These are phyloP conservation scores for Juglanconis oblonga DNA, from an alignment of 2,329 filamentous ascomycete genomes.

Conservation along the genomic window DNA sequence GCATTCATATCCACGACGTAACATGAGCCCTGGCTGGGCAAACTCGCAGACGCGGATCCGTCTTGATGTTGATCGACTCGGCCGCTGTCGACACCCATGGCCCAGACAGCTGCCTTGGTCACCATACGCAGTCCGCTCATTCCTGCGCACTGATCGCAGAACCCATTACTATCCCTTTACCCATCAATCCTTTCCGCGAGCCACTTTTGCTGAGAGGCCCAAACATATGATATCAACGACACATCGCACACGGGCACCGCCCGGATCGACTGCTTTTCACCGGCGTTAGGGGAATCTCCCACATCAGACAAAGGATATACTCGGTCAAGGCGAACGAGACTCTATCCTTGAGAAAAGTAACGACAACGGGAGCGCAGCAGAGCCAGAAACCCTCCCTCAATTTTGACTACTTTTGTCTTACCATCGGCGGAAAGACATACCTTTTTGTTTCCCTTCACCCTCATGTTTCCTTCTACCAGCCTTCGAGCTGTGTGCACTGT, in stretches of 20 bases:
- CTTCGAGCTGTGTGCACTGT: neutral
- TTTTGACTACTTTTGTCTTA: no score
- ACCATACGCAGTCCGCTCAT: neutral
- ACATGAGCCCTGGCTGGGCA: neutral
- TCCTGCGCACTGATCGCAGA: no score
- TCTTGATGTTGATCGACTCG: neutral
- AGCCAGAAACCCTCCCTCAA: no score
- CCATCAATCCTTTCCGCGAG: neutral
- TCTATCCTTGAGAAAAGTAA: neutral
- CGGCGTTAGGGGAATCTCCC: constrained; percentile 12
- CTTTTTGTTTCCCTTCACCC: neutral
- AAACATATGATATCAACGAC: neutral
- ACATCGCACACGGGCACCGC: no score
- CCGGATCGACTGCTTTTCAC: neutral
- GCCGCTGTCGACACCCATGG: neutral
- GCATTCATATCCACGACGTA: neutral
- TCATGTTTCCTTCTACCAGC: neutral
- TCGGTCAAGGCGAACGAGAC: neutral
- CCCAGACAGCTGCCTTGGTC: neutral
- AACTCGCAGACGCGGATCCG: no score
- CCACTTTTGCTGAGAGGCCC: neutral
- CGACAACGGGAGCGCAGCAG: neutral
- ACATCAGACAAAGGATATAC: constrained; percentile 3
- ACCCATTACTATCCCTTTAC: no score
- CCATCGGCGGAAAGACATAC: no score